These are phyloP conservation scores for Ganoderma leucocontextum DNA, from an alignment of 1,284 basidiomycete species.

Conservation along the genomic window DNA sequence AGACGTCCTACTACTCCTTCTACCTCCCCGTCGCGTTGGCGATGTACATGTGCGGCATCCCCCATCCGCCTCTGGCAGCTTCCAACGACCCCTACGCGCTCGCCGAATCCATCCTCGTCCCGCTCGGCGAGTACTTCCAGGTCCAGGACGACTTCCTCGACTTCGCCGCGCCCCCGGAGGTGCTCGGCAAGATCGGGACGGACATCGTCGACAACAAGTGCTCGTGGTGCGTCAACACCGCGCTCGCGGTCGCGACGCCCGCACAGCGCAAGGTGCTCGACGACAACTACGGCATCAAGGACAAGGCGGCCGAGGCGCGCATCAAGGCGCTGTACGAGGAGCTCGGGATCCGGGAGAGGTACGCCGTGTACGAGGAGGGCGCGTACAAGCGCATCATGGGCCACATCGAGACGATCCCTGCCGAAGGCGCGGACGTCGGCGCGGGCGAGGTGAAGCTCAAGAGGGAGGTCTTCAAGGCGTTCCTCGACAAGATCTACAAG, in stretches of 20 bases:
- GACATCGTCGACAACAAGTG: conserved; percentile 99
- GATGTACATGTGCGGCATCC: conserved; percentile 83
- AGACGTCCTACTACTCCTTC: conserved; percentile 98
- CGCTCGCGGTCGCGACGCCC: conserved; percentile 67
- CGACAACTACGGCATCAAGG: conserved; percentile 90
- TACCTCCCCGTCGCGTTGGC: conserved; percentile 97
- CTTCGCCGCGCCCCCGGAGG: conserved; percentile 89
- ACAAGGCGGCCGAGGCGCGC: conserved; percentile 63
- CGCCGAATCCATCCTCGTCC: conserved; percentile 88
- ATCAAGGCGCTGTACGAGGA: conserved; percentile 86
- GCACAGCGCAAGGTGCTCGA: conserved; percentile 70
- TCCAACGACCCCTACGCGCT: conserved; percentile 75
- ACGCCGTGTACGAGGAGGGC: conserved; percentile 82
- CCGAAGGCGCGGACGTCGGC: conserved; percentile 43
- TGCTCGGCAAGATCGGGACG: conserved; percentile 97
- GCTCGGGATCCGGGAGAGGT: conserved; percentile 74
- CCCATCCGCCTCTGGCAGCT: conserved; percentile 41
- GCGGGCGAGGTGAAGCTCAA: conserved; percentile 65
- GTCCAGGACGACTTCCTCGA: conserved; percentile 99
- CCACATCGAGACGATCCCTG: conserved; percentile 77
- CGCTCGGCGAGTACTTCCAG: conserved; percentile 98
- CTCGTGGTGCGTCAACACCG: conserved; percentile 95
- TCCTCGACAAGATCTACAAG: conserved; percentile 93
- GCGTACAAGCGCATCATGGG: conserved; percentile 73
- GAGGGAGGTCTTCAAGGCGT: conserved; percentile 84